Base-by-base conservation (phyloP, 805 yeast species). In the Yueomyces sinensis region DNA sequence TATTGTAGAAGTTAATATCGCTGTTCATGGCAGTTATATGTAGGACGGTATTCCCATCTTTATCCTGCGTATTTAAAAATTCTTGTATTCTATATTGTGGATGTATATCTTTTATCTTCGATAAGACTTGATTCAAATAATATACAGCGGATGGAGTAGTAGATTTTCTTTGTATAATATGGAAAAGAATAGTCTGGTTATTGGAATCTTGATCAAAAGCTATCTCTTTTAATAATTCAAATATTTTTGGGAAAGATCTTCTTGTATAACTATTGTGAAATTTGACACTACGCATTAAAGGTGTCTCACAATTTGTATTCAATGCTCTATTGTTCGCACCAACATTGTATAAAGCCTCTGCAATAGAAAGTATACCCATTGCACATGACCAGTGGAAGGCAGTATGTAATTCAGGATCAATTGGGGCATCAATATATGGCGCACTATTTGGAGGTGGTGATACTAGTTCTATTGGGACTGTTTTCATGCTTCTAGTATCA, bases 351-450 rank as follows among this genome's bases (percentile, higher is more conserved):
- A 91, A 65, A 13, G 86, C 70, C 44, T 80, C 91, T 37, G 83
- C 76, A 58, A 87, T 75, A 32, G 69, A 70, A 24, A 79, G 58
- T 52, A 78, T 82, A 3, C 97, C 98, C 72, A 91, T 84, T 1
- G 97, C 81, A 40, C 96, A 84, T 0, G 97, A 94, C 96, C 97
- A 91, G 58, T 91, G 98, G 45, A 91, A 75, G 2, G 94, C 80
- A 0, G 95, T 82, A 51, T 91, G 93, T 1, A 95, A 93, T 50
- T 91, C 96, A 38, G 82, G 87, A 53, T 91, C 98, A 18, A 91
- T 82, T 4, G 84, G 76, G 35, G 80, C 82, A 51, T 65, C 76
- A 61, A 77, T 70, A 40, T 50, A 55, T 9, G 60, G 60, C 18
- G 55, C 53, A 36, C 57, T 48, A 30, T 52, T 39, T 13, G 41